Percentiles rank a stretch among this genome's conserved stretches.
Evolutionary conservation across 768 basidiomycete genomes (phyloP).

Genomic region (Psilocybe subaeruginosa): DNA sequence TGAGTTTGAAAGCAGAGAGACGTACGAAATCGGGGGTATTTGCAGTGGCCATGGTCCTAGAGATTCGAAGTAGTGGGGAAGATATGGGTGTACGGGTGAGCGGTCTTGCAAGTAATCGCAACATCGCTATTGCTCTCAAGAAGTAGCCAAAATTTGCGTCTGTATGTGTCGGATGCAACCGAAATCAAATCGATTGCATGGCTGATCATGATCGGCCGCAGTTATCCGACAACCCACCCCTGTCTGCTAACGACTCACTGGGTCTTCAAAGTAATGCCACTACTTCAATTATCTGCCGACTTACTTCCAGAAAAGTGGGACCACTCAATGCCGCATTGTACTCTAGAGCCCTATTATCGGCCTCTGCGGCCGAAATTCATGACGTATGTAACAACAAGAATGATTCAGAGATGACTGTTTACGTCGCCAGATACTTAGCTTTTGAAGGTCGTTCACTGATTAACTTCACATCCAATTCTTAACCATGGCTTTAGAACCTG

Average conservation of each 20-base stretch:
- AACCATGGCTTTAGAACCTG: too few relatives aligned
- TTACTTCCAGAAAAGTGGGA: not conserved
- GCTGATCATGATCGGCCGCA: not conserved
- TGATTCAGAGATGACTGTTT: too few relatives aligned
- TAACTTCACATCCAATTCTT: too few relatives aligned
- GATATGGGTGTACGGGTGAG: constrained; percentile 36
- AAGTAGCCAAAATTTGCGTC: constrained; percentile 1
- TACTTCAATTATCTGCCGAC: not conserved
- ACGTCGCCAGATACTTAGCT: too few relatives aligned
- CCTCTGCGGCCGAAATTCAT: not conserved
- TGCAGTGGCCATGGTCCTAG: constrained; percentile 61
- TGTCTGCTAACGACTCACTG: not conserved
- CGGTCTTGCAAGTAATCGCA: constrained; percentile 40
- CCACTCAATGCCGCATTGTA: not conserved
- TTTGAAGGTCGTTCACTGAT: too few relatives aligned
- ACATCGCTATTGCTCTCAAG: constrained; percentile 30
- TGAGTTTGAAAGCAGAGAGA: constrained; percentile 8
- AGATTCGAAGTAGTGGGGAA: constrained; percentile 25
- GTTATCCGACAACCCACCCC: not conserved
- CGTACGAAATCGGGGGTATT: constrained; percentile 66
- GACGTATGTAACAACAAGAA: too few relatives aligned
- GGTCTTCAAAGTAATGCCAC: not conserved
- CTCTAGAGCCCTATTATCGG: not conserved
- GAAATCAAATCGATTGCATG: constrained; percentile 19
- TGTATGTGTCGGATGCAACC: constrained; percentile 28